Conservation (phyloP, 306 rosid species). For the Fragaria iinumae region DNA sequence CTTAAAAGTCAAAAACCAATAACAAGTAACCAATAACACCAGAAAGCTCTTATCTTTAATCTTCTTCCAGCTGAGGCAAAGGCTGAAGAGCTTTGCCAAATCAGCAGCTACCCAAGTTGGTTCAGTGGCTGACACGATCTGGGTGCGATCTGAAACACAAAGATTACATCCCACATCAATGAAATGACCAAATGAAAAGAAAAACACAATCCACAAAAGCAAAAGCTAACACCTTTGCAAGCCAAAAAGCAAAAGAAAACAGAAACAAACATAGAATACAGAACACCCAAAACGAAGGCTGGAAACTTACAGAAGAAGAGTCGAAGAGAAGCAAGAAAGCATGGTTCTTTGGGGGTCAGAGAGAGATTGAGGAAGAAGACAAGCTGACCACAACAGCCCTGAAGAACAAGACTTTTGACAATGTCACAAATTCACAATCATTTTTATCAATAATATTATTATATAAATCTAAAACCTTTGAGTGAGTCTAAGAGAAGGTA, state of each 20-base stretch:
- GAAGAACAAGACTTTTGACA: conserved; percentile 26
- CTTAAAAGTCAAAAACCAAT: conserved; percentile 6
- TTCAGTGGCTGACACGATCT: conserved; percentile 27
- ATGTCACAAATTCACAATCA: not conserved
- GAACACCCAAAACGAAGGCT: not conserved
- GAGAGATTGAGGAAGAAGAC: not conserved
- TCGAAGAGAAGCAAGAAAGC: conserved; percentile 9
- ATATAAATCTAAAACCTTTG: not conserved
- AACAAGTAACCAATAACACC: conserved; percentile 17
- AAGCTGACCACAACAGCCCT: conserved; percentile 24
- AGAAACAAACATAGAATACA: not conserved
- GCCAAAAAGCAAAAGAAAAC: conserved; percentile 8
- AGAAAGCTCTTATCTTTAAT: conserved; percentile 9
- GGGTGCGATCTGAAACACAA: conserved; percentile 39
- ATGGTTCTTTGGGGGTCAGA: conserved; percentile 1
- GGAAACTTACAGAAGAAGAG: conserved; percentile 16
- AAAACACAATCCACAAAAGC: conserved; percentile 5
- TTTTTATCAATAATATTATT: not conserved
- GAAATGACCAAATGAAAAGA: not conserved
- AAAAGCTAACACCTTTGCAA: conserved; percentile 9
- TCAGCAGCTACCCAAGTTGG: conserved; percentile 11
- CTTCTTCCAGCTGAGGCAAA: conserved; percentile 15
- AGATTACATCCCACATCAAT: conserved; percentile 10
- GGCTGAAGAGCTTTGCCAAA: conserved; percentile 9
- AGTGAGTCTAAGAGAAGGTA: conserved; percentile 11